Evolutionary conservation across 2,329 filamentous ascomycete genomes (phyloP), one percentile per base, ranked within the genome.

Genomic region (Zasmidium cellare): DNA sequence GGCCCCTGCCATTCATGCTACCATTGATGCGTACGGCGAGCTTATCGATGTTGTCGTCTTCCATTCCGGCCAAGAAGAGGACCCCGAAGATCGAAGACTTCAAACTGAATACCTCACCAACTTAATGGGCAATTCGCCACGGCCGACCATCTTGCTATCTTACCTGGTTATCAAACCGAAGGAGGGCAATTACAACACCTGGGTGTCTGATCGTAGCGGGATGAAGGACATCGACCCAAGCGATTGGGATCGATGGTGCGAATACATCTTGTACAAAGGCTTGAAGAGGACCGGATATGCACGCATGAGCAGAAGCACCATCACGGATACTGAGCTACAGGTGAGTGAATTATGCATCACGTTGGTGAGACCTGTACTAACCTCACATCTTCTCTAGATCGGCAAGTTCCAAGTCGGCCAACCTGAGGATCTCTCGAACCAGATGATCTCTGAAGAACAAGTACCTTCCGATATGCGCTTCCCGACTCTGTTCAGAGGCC

Each of bases 221-320:
- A 99, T 99, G 94, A 87, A 90, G 69, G 94, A 99, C 70, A 94
- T 99, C 51, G 94, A 99, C 70, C 84, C 87, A 0, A 87, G 82
- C 2, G 94, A 99, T 73, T 96, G 92, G 92, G 94, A 99, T 74
- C 82, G 94, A 55, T 99, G 94, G 94, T 99, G 94, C 79, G 93
- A 99, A 79, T 99, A 99, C 75, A 97, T 99, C 65, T 79, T 99
- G 23, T 99, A 91, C 82, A 97, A 97, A 80, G 87, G 87, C 12
- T 77, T 99, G 61, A 88, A 87, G 75, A 84, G 93, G 61, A 88
- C 89, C 0, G 93, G 91, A 1, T 99, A 99, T 73, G 94, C 94
- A 3, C 82, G 94, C 54, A 88, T 99, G 53, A 93, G 89, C 68
- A 83, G 94, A 67, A 87, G 87, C 67, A 96, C 91, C 1, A 97